Base-by-base conservation (phyloP, 257 asterid genomes). In the Primulina eburnea region DNA sequence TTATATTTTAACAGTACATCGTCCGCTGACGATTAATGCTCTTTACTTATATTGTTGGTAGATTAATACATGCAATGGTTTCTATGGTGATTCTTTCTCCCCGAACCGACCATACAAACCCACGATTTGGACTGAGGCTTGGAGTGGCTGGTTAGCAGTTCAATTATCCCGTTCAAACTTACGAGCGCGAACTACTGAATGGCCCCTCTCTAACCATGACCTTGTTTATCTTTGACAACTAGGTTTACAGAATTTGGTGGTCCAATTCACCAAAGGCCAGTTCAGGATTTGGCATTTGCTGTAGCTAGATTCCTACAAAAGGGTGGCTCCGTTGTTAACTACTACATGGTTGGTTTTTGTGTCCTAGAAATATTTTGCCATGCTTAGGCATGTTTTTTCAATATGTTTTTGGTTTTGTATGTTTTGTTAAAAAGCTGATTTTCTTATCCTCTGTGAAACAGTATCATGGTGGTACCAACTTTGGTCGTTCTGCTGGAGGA, bases 61-160 rank as follows among this genome's bases (percentile, higher is more conserved):
- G 99, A 87, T 93, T 26, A 93, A 93, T 76, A 82, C 99, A 3
- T 93, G 99, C 87, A 93, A 93, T 28, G 99, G 99, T 28, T 90
- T 93, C 90, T 90, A 90, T 53, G 88, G 97, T 74, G 95, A 90
- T 81, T 58, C 81, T 61, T 90, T 93, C 80, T 52, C 82, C 57
- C 99, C 99, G 33, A 93, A 93, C 83, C 82, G 74, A 78, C 87
- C 91, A 53, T 83, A 89, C 82, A 93, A 93, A 78, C 99, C 99
- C 33, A 75, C 89, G 5, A 89, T 93, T 24, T 93, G 99, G 99
- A 93, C 99, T 0, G 99, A 93, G 79, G 96, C 96, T 65, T 93
- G 99, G 99, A 93, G 84, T 71, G 95, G 99, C 63, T 93, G 97
- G 97, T 89, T 73, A 55, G 78, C 11, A 12, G 16, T 28, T 32